These are phyloP conservation scores for Camptophora hylomeconis DNA, from an alignment of 2,329 filamentous ascomycete species.

Conservation along the genomic window DNA sequence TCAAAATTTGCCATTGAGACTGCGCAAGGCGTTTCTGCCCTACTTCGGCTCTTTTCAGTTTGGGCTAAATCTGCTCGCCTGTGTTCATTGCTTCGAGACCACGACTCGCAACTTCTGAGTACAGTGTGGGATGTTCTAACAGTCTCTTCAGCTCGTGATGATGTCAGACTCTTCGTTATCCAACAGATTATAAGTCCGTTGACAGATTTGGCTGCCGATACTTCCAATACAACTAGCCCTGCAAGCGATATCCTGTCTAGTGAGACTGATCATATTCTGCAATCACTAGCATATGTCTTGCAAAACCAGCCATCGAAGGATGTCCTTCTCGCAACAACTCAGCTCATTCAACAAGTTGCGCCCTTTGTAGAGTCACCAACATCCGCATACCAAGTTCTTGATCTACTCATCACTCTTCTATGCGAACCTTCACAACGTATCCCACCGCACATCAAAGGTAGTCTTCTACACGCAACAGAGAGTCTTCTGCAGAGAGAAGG, in stretches of 20 bases:
- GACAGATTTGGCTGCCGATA: slow-evolving; percentile 21
- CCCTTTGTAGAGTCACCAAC: slow-evolving; percentile 8
- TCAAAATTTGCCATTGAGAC: slow-evolving; percentile 72
- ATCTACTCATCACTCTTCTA: slow-evolving; percentile 30
- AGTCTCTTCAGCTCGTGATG: slow-evolving; percentile 64
- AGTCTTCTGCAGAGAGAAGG: slow-evolving; percentile 6
- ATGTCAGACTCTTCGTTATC: slow-evolving; percentile 73
- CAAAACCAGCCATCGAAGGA: slow-evolving; percentile 10
- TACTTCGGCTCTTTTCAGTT: slow-evolving; percentile 65
- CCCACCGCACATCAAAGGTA: slow-evolving; percentile 12
- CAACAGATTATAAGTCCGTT: slow-evolving; percentile 52
- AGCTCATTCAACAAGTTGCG: slow-evolving; percentile 10
- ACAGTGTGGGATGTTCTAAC: slow-evolving; percentile 61
- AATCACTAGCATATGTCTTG: slow-evolving; percentile 70
- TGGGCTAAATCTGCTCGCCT: slow-evolving; percentile 61
- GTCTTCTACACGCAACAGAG: slow-evolving; percentile 10
- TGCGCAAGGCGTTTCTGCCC: slow-evolving; percentile 74
- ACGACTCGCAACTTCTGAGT: slow-evolving; percentile 47
- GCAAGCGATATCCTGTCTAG: slow-evolving; percentile 7
- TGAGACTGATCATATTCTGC: slow-evolving; percentile 43
- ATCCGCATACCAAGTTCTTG: slow-evolving; percentile 7
- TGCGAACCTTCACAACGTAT: slow-evolving; percentile 39
- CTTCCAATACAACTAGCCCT: slow-evolving; percentile 45
- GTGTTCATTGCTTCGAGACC: slow-evolving; percentile 55
- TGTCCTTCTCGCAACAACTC: slow-evolving; percentile 10